These are phyloP conservation scores for Cucurbita maxima DNA, from an alignment of 306 rosid species.

Conservation along the genomic window DNA sequence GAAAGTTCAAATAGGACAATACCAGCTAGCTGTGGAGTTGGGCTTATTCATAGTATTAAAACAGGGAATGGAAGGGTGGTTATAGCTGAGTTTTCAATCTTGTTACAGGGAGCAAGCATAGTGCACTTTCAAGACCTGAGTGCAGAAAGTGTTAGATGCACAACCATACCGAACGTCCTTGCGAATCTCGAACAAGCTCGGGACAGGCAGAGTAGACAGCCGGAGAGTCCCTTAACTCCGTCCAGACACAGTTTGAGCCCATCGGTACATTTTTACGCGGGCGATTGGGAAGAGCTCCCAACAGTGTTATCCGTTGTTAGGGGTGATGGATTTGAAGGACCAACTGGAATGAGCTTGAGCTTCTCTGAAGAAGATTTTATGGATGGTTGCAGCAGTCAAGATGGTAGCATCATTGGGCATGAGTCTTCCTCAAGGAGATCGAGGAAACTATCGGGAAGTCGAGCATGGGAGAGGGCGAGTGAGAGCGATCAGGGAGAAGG, in stretches of 20 bases:
- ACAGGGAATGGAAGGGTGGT: too few species aligned
- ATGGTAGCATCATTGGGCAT: slow-evolving; percentile 75
- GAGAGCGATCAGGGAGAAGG: slow-evolving; percentile 67
- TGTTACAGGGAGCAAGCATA: slow-evolving; percentile 64
- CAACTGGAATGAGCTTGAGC: slow-evolving; percentile 73
- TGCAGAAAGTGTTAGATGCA: slow-evolving; percentile 86
- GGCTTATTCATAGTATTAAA: too few species aligned
- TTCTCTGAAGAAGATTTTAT: slow-evolving; percentile 94
- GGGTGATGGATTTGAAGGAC: slow-evolving; percentile 47
- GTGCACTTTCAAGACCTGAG: slow-evolving; percentile 88
- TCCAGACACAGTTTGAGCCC: slow-evolving; percentile 67
- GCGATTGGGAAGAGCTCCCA: slow-evolving; percentile 91
- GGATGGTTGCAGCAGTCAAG: slow-evolving; percentile 94
- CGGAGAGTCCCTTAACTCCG: slow-evolving; percentile 88
- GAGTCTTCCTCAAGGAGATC: slow-evolving; percentile 73
- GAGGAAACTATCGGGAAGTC: slow-evolving; percentile 90
- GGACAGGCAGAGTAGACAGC: slow-evolving; percentile 76
- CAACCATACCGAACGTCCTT: slow-evolving; percentile 85
- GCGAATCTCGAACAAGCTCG: slow-evolving; percentile 96
- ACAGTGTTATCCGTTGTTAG: slow-evolving; percentile 59
- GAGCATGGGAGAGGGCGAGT: slow-evolving; percentile 93
- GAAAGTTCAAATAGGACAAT: too few species aligned
- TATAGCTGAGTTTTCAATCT: not conserved
- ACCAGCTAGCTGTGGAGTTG: too few species aligned
- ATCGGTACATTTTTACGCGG: slow-evolving; percentile 78